Conservation (phyloP, 2,329 filamentous ascomycete species). For the Aureobasidium zeae region DNA sequence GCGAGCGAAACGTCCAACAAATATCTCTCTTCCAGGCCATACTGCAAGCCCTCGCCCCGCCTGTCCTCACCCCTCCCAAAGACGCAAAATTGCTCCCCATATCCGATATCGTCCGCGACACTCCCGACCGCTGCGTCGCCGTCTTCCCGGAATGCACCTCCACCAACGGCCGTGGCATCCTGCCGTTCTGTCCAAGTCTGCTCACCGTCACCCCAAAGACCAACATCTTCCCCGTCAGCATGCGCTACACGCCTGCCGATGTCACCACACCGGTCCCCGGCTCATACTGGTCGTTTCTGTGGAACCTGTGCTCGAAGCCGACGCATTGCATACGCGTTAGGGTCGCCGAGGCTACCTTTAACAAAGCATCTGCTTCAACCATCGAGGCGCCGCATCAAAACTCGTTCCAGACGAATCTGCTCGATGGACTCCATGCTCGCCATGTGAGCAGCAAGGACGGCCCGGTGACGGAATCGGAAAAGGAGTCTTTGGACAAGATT, state of each 20-base stretch:
- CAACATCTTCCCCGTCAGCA: slow-evolving; percentile 80
- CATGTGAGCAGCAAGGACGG: slow-evolving; percentile 18
- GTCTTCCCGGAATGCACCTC: slow-evolving; percentile 92
- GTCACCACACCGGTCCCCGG: slow-evolving; percentile 84
- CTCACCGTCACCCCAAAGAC: slow-evolving; percentile 56
- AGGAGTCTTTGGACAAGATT: slow-evolving; percentile 64
- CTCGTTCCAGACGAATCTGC: slow-evolving; percentile 38
- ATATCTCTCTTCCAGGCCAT: slow-evolving; percentile 72
- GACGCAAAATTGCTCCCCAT: slow-evolving; percentile 30
- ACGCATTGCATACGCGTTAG: slow-evolving; percentile 86
- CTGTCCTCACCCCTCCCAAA: slow-evolving; percentile 23
- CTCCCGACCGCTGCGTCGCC: slow-evolving; percentile 68
- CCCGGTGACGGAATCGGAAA: slow-evolving; percentile 47
- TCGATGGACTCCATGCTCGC: slow-evolving; percentile 35
- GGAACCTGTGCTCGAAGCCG: slow-evolving; percentile 73
- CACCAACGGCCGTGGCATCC: slow-evolving; percentile 82
- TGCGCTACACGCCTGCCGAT: slow-evolving; percentile 81
- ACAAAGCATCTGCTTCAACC: slow-evolving; percentile 27
- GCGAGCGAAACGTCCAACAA: slow-evolving; percentile 59
- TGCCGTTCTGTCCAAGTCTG: slow-evolving; percentile 72
- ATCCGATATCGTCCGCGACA: slow-evolving; percentile 47
- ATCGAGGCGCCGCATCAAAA: slow-evolving; percentile 19
- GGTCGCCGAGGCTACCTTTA: slow-evolving; percentile 64
- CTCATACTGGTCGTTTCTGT: slow-evolving; percentile 64
- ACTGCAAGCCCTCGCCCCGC: slow-evolving; percentile 56